Evolutionary conservation across 2,329 filamentous ascomycete genomes (phyloP), one percentile per base, ranked within the genome.

Genomic region (Myriosclerotinia duriaeana): DNA sequence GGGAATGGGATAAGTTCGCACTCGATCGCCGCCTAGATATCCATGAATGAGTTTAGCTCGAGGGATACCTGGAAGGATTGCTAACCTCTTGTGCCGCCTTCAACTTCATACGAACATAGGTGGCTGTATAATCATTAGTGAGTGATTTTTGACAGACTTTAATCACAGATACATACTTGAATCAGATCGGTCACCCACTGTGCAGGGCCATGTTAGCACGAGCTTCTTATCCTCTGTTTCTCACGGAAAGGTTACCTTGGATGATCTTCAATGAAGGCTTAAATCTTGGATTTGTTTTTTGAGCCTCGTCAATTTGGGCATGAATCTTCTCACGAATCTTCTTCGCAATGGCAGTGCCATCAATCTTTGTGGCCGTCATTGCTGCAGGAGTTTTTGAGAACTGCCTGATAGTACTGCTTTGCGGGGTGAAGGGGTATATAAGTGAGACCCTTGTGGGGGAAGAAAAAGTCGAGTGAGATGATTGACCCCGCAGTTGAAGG

Each of bases 71-170:
- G 67, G 66, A 70, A 66, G 58, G 9, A 61, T 46, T 53, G 60
- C 80, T 73, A 82, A 93, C 91, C 85, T 98, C 95, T 78, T 91
- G 84, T 67, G 95, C 95, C 72, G 95, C 95, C 85, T 97, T 99
- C 76, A 97, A 82, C 83, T 99, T 99, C 95, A 99, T 99, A 81
- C 93, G 93, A 80, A 99, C 94, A 90, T 99, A 99, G 63, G 94
- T 98, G 76, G 89, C 91, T 94, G 70, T 66, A 67, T 17, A 5
- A 22, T 50, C 22, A 50, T 65, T 17, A 58, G 53, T 52, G 62
- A 42, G 53, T 42, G n/a, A 42, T 56, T 58, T 17, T 52, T 26
- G 44, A 38, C 46, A 53, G 9, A 7, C 2, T 34, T 61, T 44
- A 46, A 40, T 67, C 38, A 65, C 34, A 34, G n/a, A 56, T 44